phyloP scores from a whole-genome alignment of 179 eudicot species.

The Silene noctiflora region DNA sequence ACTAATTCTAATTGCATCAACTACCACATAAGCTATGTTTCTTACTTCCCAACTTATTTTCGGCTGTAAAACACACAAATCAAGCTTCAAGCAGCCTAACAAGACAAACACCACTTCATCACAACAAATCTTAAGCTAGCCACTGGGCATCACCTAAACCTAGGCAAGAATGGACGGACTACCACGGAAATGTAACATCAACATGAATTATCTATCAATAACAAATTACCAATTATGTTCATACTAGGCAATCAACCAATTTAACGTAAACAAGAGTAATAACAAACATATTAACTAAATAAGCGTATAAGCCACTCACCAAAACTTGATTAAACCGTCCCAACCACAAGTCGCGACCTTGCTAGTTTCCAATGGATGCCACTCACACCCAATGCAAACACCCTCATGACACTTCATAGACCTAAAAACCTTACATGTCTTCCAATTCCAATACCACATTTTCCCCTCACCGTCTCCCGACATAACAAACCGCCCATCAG shows the following conservation, averaged over 20 bases:
- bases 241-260: not conserved
- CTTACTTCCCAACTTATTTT: slow-evolving; percentile 11
- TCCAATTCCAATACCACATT: slow-evolving; percentile 99
- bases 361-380: slow-evolving; percentile 97
- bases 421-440: slow-evolving; percentile 83
- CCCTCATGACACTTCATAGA: slow-evolving; percentile 86
- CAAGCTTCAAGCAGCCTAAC: not conserved
- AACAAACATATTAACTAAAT: not conserved
- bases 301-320: slow-evolving; percentile 44
- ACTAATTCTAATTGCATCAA: not conserved
- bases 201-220: not conserved
- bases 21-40: not conserved
- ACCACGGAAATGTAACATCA: not conserved
- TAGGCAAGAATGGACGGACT: not conserved
- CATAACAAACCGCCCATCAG: slow-evolving; percentile 94
- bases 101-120: not conserved
- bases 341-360: slow-evolving; percentile 99
- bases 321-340: slow-evolving; percentile 94
- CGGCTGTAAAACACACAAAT: not conserved
- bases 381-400: slow-evolving; percentile 80
- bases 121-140: not conserved
- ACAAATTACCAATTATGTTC: not conserved
- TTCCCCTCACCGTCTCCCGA: slow-evolving; percentile 97
- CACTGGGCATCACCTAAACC: not conserved
- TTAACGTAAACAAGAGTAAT: not conserved